These are phyloP conservation scores for Termitomyces sp. DNA, from an alignment of 768 basidiomycete genomes.

Conservation along the genomic window DNA sequence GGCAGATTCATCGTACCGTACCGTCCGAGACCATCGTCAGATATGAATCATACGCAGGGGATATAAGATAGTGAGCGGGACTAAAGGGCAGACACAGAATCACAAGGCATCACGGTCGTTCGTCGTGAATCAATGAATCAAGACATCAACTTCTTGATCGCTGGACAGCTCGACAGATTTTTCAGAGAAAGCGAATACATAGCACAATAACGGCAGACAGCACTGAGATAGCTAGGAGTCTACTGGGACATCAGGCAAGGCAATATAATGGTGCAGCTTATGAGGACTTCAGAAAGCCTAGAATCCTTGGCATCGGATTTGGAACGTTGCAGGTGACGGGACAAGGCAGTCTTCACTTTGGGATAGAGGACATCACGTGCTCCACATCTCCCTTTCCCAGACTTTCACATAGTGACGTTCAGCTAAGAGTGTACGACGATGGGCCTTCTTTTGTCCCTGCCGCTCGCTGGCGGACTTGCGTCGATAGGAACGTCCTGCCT, in stretches of 20 bases:
- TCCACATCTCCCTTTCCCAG: neutral
- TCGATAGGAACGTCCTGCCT: slow-evolving; percentile 81
- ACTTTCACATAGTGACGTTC: neutral
- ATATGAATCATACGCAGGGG: neutral
- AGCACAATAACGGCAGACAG: no score
- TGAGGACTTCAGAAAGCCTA: no score
- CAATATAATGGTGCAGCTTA: neutral
- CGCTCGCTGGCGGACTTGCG: slow-evolving; percentile 60
- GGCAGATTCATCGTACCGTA: neutral
- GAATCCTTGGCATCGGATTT: no score
- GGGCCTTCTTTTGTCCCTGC: slow-evolving; percentile 73
- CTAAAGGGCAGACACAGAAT: neutral
- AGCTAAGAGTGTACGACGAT: slow-evolving; percentile 29
- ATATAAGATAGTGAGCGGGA: neutral
- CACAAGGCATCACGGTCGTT: no score
- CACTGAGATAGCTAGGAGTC: no score
- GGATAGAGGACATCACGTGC: slow-evolving; percentile 4
- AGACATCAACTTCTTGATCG: neutral
- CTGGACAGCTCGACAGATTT: neutral
- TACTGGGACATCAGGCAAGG: neutral
- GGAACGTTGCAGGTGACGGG: no score
- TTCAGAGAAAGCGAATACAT: neutral
- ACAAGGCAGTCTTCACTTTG: no score
- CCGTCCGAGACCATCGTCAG: neutral
- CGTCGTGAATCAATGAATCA: neutral